These are phyloP conservation scores for Pouteria glomerata DNA, from an alignment of 148 eudicot genomes.

Conservation along the genomic window DNA sequence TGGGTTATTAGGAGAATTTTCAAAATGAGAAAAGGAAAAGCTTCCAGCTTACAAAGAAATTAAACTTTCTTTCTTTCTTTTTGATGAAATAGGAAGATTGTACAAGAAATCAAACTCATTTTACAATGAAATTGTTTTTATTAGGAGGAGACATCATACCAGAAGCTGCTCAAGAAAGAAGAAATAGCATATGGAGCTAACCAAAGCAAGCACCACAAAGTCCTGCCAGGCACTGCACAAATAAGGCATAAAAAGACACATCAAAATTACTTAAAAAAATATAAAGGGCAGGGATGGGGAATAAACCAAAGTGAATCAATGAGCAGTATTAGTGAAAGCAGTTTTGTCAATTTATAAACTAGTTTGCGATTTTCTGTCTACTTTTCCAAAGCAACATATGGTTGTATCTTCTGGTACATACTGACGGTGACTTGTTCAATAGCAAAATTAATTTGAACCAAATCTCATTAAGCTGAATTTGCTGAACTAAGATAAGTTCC, in stretches of 20 bases:
- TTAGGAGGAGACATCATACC: conserved; percentile 37
- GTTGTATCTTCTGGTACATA: neutral
- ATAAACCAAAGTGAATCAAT: neutral
- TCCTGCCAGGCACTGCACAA: conserved; percentile 89
- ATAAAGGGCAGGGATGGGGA: neutral
- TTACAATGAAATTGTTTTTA: neutral
- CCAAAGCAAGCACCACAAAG: conserved; percentile 79
- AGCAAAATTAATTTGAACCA: neutral
- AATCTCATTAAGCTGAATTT: neutral
- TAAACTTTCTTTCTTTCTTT: neutral
- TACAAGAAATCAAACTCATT: neutral
- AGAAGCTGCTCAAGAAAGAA: conserved; percentile 93
- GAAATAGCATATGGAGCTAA: conserved; percentile 89
- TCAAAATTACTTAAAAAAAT: neutral
- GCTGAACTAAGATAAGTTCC: neutral
- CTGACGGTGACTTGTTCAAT: neutral
- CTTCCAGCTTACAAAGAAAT: neutral
- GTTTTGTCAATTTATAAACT: neutral
- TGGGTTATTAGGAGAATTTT: too few relatives aligned
- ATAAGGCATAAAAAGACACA: conserved; percentile 2
- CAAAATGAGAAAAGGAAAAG: neutral
- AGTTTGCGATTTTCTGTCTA: neutral
- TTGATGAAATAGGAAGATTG: neutral
- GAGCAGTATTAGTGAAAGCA: neutral
- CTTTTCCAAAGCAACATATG: neutral